Percentiles rank a stretch among this genome's conserved stretches.
phyloP scores from a whole-genome alignment of 192 early-diverging fungal genomes.

The Chytriomyces hyalinus region DNA sequence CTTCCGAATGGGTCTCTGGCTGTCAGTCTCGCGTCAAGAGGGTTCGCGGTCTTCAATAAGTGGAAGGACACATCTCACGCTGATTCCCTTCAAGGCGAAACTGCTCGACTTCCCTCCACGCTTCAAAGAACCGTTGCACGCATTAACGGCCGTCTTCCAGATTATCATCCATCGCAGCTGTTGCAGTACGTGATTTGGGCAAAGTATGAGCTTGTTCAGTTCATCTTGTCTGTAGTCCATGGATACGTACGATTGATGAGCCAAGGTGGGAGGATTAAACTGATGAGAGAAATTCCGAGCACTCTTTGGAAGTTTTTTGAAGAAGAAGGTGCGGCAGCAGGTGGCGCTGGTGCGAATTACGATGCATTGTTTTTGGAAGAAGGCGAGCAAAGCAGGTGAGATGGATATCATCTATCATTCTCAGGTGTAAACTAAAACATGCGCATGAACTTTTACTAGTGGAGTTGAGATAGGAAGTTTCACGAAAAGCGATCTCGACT shows the following conservation, averaged over 20 bases:
- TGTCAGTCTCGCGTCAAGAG: slow-evolving; percentile 59
- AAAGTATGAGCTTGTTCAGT: slow-evolving; percentile 61
- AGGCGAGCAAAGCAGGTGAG: slow-evolving; percentile 43
- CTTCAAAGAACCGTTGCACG: slow-evolving; percentile 16
- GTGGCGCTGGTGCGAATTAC: slow-evolving; percentile 34
- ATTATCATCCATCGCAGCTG: slow-evolving; percentile 75
- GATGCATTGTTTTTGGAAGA: slow-evolving; percentile 65
- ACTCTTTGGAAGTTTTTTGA: slow-evolving; percentile 65
- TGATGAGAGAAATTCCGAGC: slow-evolving; percentile 61
- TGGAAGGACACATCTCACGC: slow-evolving; percentile 57
- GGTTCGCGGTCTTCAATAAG: slow-evolving; percentile 62
- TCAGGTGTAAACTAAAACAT: slow-evolving; percentile 66
- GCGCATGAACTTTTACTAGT: slow-evolving; percentile 76
- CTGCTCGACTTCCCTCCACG: background rate
- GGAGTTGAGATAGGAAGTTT: slow-evolving; percentile 59
- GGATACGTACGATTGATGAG: slow-evolving; percentile 62
- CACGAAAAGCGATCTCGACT: slow-evolving; percentile 48
- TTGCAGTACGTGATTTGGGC: slow-evolving; percentile 77
- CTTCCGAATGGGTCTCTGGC: slow-evolving; percentile 63
- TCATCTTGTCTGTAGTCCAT: slow-evolving; percentile 67
- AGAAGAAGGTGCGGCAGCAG: slow-evolving; percentile 41
- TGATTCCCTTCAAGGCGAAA: background rate
- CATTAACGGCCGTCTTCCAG: slow-evolving; percentile 61
- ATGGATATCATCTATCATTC: slow-evolving; percentile 69
- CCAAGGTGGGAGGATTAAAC: slow-evolving; percentile 46